Evolutionary conservation across 495 filamentous ascomycete genomes (phyloP).

Genomic region (Aspergillus carlsbadensis): DNA sequence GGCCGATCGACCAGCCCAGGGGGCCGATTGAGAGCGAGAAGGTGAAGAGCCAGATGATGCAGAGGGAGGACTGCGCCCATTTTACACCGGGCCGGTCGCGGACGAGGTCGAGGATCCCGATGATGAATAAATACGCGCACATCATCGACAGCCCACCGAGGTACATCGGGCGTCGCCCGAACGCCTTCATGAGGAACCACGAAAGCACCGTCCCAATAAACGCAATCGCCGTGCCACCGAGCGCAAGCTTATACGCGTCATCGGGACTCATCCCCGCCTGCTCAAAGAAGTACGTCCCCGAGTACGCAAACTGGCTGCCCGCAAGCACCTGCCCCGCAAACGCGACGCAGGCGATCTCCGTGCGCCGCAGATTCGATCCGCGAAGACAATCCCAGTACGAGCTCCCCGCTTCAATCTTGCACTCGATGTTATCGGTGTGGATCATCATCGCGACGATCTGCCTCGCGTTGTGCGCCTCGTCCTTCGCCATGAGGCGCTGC

Average conservation of each 20-base stretch:
- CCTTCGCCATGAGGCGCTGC: constrained; percentile 37
- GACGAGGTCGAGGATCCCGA: constrained; percentile 61
- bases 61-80: constrained; percentile 50
- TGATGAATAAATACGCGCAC: constrained; percentile 53
- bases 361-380: constrained; percentile 66
- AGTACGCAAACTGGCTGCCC: constrained; percentile 69
- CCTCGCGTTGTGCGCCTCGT: constrained; percentile 20
- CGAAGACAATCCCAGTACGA: constrained; percentile 70
- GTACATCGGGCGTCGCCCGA: constrained; percentile 68
- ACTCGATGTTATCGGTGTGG: constrained; percentile 61
- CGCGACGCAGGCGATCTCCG: constrained; percentile 65
- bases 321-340: constrained; percentile 74
- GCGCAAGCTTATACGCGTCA: constrained; percentile 52
- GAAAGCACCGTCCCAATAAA: constrained; percentile 56
- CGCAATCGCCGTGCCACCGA: constrained; percentile 57
- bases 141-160: constrained; percentile 62
- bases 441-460: constrained; percentile 49
- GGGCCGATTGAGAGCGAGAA: constrained; percentile 65
- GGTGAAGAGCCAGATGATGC: constrained; percentile 64
- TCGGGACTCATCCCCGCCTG: constrained; percentile 60
- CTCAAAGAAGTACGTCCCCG: constrained; percentile 69
- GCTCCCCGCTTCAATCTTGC: constrained; percentile 54
- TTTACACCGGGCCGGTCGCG: constrained; percentile 31
- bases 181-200: constrained; percentile 46
- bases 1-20: constrained; percentile 60